Conservation (phyloP, 148 eudicot genomes). For the Chenopodium formosanum region DNA sequence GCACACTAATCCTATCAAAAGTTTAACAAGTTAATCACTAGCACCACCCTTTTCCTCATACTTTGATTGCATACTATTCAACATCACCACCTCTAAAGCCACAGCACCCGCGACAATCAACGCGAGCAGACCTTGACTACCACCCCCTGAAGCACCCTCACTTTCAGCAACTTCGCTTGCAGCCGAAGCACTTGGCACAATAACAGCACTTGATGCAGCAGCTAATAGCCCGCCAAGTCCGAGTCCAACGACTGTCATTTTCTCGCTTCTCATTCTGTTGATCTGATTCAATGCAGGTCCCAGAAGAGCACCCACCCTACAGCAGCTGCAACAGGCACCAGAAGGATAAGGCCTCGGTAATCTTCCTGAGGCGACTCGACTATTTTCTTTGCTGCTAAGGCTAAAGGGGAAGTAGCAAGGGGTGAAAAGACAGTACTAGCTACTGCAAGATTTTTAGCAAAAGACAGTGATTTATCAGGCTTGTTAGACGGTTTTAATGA, state of each 20-base stretch:
- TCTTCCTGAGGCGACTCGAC: constrained; percentile 69
- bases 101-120: constrained; percentile 51
- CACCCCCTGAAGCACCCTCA: constrained; percentile 33
- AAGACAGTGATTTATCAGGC: constrained; percentile 14
- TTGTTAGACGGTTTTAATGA: neutral
- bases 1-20: neutral
- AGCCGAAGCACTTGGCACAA: constrained; percentile 25
- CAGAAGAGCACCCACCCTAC: constrained; percentile 69
- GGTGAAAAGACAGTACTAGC: constrained; percentile 52
- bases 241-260: constrained; percentile 50
- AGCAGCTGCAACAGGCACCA: constrained; percentile 63
- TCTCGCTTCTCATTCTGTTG: constrained; percentile 55
- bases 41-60: constrained; percentile 16
- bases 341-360: constrained; percentile 58
- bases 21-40: neutral
- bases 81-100: constrained; percentile 33
- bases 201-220: constrained; percentile 16
- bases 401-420: constrained; percentile 47
- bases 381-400: constrained; percentile 70
- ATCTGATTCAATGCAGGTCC: constrained; percentile 80
- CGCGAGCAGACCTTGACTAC: constrained; percentile 44
- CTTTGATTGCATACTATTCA: constrained; percentile 21
- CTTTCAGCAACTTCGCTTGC: constrained; percentile 42
- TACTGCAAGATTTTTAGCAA: constrained; percentile 29
- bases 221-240: constrained; percentile 55